Evolutionary conservation across 2,329 filamentous ascomycete genomes (phyloP).

Genomic region (Trichoderma semiorbis): DNA sequence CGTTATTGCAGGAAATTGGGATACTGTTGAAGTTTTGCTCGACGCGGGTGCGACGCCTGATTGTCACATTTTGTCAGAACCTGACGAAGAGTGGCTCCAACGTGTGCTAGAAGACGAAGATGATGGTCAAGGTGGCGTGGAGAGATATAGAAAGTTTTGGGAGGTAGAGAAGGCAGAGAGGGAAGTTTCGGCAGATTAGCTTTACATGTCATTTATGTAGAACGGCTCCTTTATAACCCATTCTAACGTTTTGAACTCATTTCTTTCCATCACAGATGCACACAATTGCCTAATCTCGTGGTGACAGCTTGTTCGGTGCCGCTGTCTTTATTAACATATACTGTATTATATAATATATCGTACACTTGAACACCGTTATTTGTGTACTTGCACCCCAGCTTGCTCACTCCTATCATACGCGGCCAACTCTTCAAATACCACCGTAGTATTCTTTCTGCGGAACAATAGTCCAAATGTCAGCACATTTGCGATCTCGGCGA

Average conservation of each 20-base stretch:
- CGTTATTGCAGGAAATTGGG: neutral
- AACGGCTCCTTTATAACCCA: neutral
- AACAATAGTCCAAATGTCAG: neutral
- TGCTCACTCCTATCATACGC: neutral
- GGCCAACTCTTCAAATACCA: neutral
- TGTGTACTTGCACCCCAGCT: neutral
- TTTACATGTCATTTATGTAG: neutral
- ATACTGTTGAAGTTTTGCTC: slow-evolving; percentile 18
- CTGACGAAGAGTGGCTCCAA: neutral
- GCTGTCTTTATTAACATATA: neutral
- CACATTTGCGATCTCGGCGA: neutral
- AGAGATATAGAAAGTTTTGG: neutral
- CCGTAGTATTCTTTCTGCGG: neutral
- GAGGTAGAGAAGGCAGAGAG: neutral
- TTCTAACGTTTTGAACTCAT: neutral
- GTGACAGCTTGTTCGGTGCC: neutral
- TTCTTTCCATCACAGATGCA: neutral
- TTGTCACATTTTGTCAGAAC: neutral
- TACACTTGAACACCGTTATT: neutral
- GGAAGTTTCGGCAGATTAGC: neutral
- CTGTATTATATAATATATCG: neutral
- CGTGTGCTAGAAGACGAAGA: neutral
- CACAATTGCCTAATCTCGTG: neutral
- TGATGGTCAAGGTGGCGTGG: neutral
- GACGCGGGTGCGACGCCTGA: slow-evolving; percentile 10